Evolutionary conservation across 495 filamentous ascomycete genomes (phyloP), one percentile per base, ranked within the genome.

Genomic region (Amphirosellinia nigrospora): DNA sequence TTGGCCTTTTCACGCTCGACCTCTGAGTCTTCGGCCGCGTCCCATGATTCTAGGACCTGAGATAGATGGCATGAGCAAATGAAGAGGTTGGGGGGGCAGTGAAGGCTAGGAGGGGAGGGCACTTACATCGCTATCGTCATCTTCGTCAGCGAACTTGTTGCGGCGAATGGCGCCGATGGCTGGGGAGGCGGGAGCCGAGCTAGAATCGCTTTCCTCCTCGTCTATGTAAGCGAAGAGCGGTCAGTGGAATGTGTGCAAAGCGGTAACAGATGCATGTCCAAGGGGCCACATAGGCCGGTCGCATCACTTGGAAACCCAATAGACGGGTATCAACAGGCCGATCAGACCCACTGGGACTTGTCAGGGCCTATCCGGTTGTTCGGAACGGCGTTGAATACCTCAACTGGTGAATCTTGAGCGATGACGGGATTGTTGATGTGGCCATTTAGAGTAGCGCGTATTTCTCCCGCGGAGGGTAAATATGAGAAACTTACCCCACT

Each of bases 1-100:
- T 92, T 93, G 28, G 88, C 92, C 85, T 97, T 98, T 81, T 97
- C 94, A 72, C 93, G 92, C 84, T 99, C 96, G 63, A 90, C 94
- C 75, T 99, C 96, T 61, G 93, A 96, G 83, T 99, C 96, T 75
- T 98, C 96, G 68, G 92, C 96, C 48, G 93, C 95, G 73, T 97
- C 94, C 96, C 96, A 99, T 26, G 93, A 95, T 55, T 99, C 96
- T 68, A 98, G 87, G 67, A 98, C 93, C 92, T 97, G 58, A 3
- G 30, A 64, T 19, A 13, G 46, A 69, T 28, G 61, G 28, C 36
- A 55, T 70, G 30, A 73, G 36, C 62, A 64, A 59, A 28, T 15
- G 43, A 19, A 28, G 30, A 2, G 13, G 53, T 45, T 19, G 13
- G 16, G 30, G 63, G 4, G 66, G 30, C 56, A 64, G 45, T 68